Evolutionary conservation across 306 rosid genomes (phyloP).

Genomic region (Chamaecrista fasciculata): DNA sequence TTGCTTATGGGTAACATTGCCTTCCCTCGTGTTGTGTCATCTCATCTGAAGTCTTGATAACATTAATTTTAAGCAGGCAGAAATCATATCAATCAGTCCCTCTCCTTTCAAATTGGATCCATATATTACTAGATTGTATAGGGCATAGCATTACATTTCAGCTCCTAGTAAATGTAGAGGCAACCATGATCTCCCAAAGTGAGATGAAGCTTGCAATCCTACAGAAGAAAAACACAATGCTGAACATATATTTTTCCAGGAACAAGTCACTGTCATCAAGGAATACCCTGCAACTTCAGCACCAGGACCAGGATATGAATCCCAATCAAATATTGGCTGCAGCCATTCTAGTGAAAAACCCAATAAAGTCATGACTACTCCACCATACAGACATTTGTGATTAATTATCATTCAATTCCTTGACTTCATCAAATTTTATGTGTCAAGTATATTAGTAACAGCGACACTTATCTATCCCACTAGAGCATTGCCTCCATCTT

Average conservation of each 20-base stretch:
- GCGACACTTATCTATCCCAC: not conserved
- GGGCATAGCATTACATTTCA: not conserved
- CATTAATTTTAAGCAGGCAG: slow-evolving; percentile 17
- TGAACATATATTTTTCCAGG: not conserved
- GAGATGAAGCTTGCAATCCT: slow-evolving; percentile 16
- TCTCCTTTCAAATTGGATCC: slow-evolving; percentile 14
- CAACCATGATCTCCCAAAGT: not conserved
- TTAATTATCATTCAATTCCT: slow-evolving; percentile 1
- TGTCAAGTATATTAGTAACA: not conserved
- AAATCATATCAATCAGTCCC: not conserved
- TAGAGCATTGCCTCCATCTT: slow-evolving; percentile 5
- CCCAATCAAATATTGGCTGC: slow-evolving; percentile 11
- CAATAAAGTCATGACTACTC: not conserved
- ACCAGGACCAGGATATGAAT: slow-evolving; percentile 8
- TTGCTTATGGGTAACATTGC: not conserved
- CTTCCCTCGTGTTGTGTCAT: slow-evolving; percentile 9
- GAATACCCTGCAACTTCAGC: slow-evolving; percentile 1
- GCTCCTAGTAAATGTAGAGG: not conserved
- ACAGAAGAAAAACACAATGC: not conserved
- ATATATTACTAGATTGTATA: not conserved
- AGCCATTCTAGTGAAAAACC: slow-evolving; percentile 1
- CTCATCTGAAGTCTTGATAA: not conserved
- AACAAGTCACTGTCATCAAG: not conserved
- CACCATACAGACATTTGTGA: not conserved
- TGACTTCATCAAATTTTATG: slow-evolving; percentile 1